Evolutionary conservation across 495 filamentous ascomycete genomes (phyloP).

Genomic region (Viridothelium virens): DNA sequence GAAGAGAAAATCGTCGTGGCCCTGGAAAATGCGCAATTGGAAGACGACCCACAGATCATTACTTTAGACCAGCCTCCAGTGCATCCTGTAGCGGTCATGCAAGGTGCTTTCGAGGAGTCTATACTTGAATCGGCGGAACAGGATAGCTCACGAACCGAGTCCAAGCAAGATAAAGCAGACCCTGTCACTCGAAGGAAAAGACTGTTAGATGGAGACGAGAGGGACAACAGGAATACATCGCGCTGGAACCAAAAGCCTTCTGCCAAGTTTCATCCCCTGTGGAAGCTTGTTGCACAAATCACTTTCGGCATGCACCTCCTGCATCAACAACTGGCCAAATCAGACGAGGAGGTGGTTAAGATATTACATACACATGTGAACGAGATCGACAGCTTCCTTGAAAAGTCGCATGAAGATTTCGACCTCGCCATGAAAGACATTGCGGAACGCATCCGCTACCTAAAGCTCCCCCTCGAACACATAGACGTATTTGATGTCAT

Average conservation of each 20-base stretch:
- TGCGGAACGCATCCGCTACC: constrained; percentile 66
- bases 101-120: constrained; percentile 89
- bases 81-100: constrained; percentile 79
- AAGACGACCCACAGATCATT: constrained; percentile 21
- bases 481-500: constrained; percentile 79
- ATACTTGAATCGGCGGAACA: constrained; percentile 60
- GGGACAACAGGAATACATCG: constrained; percentile 56
- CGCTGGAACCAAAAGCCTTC: constrained; percentile 64
- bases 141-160: constrained; percentile 24
- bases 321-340: constrained; percentile 77
- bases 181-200: constrained; percentile 59
- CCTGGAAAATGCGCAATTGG: constrained; percentile 12
- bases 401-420: constrained; percentile 78
- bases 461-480: constrained; percentile 79
- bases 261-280: constrained; percentile 71
- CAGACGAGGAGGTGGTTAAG: constrained; percentile 72
- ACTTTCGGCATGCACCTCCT: constrained; percentile 88
- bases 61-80: constrained; percentile 41
- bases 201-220: constrained; percentile 58
- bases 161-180: constrained; percentile 32
- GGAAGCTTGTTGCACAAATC: constrained; percentile 87
- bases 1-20: constrained; percentile 19
- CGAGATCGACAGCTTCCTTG: constrained; percentile 84
- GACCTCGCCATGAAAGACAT: constrained; percentile 73
- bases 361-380: constrained; percentile 90